Evolutionary conservation across 1,284 basidiomycete genomes (phyloP), one percentile per base, ranked within the genome.

Genomic region (Ustilago esculenta): DNA sequence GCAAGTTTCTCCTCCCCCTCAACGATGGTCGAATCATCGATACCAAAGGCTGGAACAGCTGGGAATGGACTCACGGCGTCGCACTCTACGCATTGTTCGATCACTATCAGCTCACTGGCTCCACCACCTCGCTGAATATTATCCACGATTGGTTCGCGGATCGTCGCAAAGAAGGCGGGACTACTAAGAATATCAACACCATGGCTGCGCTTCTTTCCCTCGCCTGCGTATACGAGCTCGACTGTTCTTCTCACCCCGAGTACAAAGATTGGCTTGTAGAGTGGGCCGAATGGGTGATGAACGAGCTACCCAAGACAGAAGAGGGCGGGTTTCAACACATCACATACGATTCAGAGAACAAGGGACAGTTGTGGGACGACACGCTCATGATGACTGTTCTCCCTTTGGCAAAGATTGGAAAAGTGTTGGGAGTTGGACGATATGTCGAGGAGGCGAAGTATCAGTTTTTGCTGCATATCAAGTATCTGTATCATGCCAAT

Each of bases 111-210:
- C 84, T 86, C 39, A 85, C 84, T 3, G 83, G 84, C 1, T 84
- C 86, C 39, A 64, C 82, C 6, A 82, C 83, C 1, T 82, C 85
- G 0, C 78, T 87, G n/a, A 76, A 84, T 35, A 86, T 87, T 42
- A 84, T 85, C 15, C 76, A 86, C 44, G 81, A 81, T 41, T 88
- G 88, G 88, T 88, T 88, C 80, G 82, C 83, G 20, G 83, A 85
- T 35, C 85, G 87, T 21, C 87, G 87, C 73, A 83, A 24, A 1
- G 46, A 84, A 50, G 80, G 86, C 45, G 87, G 86, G 21, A 87
- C 87, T 5, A 87, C 87, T 7, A 88, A 88, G 84, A 88, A 89
- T 76, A 87, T 89, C 72, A 88, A 88, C 81, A 88, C 88, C 11
- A 87, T 88, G 87, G 86, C 87, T 1, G 86, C 87, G 0, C 84